These are phyloP conservation scores for grape (Vitis vinifera) DNA, from an alignment of 164 flowering plant species.

Conservation along the genomic window ASM3070453v1 NC_081813.1:23267001-23267500, in stretches of 20 bases:
- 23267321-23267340: slow-evolving; percentile 9
- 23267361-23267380: background rate
- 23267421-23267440: slow-evolving; percentile 48
- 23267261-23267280: slow-evolving; percentile 16
- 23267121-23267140: slow-evolving; percentile 12
- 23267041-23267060: too few relatives aligned
- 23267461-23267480: slow-evolving; percentile 59
- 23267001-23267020: too few relatives aligned
- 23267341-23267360: background rate
- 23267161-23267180: slow-evolving; percentile 6
- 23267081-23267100: background rate
- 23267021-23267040: too few relatives aligned
- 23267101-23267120: background rate
- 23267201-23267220: slow-evolving; percentile 1
- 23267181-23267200: background rate
- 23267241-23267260: background rate
- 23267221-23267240: background rate
- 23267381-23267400: background rate
- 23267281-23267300: slow-evolving; percentile 59
- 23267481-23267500: slow-evolving; percentile 80
- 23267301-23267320: slow-evolving; percentile 52
- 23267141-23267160: background rate
- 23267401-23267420: slow-evolving; percentile 46
- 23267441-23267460: slow-evolving; percentile 85
- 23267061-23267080: too few relatives aligned